Evolutionary conservation across 352 stramenopile genomes (phyloP).

Genomic region (Phytophthora fragariaefolia): DNA sequence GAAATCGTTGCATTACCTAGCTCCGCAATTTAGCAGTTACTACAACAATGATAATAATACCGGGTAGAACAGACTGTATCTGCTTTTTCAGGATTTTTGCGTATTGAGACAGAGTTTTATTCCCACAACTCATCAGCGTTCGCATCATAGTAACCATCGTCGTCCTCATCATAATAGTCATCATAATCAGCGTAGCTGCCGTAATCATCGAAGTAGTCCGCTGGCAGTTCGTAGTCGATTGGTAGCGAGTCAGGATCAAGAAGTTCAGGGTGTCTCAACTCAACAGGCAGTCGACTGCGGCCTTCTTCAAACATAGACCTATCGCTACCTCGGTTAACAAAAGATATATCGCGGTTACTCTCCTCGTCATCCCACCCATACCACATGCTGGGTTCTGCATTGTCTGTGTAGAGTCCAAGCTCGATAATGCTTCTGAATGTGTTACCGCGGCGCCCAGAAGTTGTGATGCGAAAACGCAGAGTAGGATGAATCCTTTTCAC

Average conservation of each 20-base stretch:
- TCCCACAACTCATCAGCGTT: constrained; percentile 33
- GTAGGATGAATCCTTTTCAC: constrained; percentile 43
- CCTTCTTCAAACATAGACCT: constrained; percentile 8
- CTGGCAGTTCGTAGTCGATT: constrained; percentile 46
- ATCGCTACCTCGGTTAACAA: constrained; percentile 27
- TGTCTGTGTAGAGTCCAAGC: constrained; percentile 45
- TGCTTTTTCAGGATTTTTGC: no score
- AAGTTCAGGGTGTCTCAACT: constrained; percentile 31
- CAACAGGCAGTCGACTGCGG: constrained; percentile 20
- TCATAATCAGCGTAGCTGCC: constrained; percentile 21
- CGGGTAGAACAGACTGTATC: no score
- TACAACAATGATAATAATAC: no score
- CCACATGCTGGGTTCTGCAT: constrained; percentile 41
- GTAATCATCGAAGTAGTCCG: constrained; percentile 40
- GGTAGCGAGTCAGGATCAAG: constrained; percentile 45
- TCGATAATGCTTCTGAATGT: constrained; percentile 45
- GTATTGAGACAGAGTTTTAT: constrained; percentile 2
- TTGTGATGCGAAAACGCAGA: constrained; percentile 42
- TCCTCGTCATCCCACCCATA: constrained; percentile 51
- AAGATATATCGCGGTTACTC: constrained; percentile 28
- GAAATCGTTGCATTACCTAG: not conserved
- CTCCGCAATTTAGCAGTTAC: no score
- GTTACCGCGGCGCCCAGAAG: constrained; percentile 22
- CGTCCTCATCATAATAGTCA: constrained; percentile 22
- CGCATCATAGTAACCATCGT: constrained; percentile 31